Base-by-base conservation (phyloP, 1,284 basidiomycete genomes). In the Ustilago trichophora region DNA sequence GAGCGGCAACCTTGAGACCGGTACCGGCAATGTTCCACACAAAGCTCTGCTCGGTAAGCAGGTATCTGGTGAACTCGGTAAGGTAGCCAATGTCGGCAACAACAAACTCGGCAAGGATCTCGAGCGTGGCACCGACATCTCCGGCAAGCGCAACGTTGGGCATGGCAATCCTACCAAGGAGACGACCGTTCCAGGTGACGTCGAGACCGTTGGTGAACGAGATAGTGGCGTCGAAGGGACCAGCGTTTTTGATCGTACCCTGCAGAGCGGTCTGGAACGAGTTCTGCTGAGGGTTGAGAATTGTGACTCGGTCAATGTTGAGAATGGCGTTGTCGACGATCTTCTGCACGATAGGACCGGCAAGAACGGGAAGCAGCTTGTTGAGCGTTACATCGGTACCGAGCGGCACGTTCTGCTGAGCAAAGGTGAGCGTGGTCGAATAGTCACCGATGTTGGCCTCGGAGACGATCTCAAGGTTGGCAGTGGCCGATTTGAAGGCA, bases 311-410 rank as follows among this genome's bases (percentile, higher is more conserved):
- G 41, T 73, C 68, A 38, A 81, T 53, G 58, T 64, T 55, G 46
- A 91, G 82, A 16, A 84, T 80, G 9, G 88, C 84, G 21, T 84
- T 86, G 22, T 85, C 84, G 34, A 91, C 88, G 60, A 91, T 86
- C 69, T 87, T 87, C 80, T 91, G 89, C n/a, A 91, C 90, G 57
- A 91, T 90, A 3, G 90, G 90, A 55, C 86, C 84, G 1, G 90
- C 90, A 45, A 91, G 85, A 38, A 89, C 80, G 8, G 90, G 90
- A 8, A 91, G 83, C 42, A 91, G 85, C 43, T 88, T 78, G 74
- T 89, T 84, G 51, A 90, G 82, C 48, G 84, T 87, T 12, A 85
- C 78, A 75, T 89, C 90, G 1, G 89, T 90, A 27, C 81, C 76
- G 21, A 88, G 88, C 3, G 87, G 85, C 21, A 91, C 85, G 43